Percentiles rank a stretch among this genome's conserved stretches.
These are phyloP conservation scores for Populus hybrid DNA, from an alignment of 441 rosid genomes.

Conservation along the genomic window DNA sequence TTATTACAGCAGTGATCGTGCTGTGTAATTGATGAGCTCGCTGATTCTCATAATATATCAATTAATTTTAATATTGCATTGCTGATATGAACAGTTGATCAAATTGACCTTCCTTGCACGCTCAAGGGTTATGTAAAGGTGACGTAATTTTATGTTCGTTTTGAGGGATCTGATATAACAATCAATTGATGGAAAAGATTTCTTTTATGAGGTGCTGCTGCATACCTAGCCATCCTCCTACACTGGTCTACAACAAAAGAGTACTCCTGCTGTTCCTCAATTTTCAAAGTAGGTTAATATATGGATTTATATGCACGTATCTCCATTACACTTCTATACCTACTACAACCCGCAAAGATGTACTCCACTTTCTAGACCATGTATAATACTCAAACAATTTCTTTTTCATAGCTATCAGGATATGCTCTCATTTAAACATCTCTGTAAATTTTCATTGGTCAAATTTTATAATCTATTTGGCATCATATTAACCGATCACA, in stretches of 20 bases:
- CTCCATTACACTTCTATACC: neutral
- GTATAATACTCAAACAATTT: neutral
- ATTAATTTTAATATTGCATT: too few relatives aligned
- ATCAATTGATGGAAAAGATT: conserved; percentile 3
- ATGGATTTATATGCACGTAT: neutral
- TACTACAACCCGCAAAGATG: neutral
- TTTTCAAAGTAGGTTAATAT: neutral
- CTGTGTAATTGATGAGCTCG: neutral
- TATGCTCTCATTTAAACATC: neutral
- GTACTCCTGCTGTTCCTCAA: neutral
- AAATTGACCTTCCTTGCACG: conserved; percentile 9
- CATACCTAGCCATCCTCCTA: neutral
- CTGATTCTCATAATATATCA: neutral
- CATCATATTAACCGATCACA: neutral
- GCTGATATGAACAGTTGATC: conserved; percentile 8
- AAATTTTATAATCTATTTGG: neutral
- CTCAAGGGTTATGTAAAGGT: conserved; percentile 12
- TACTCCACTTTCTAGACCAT: neutral
- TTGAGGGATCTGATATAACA: conserved; percentile 13
- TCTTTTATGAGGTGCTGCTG: neutral
- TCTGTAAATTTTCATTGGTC: neutral
- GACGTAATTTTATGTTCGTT: conserved; percentile 21
- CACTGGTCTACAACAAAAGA: neutral
- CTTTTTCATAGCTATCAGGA: neutral
- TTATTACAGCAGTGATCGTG: neutral